Evolutionary conservation across 31 red algal species (phyloP).

Genomic region (Porphyra umbilicalis): DNA sequence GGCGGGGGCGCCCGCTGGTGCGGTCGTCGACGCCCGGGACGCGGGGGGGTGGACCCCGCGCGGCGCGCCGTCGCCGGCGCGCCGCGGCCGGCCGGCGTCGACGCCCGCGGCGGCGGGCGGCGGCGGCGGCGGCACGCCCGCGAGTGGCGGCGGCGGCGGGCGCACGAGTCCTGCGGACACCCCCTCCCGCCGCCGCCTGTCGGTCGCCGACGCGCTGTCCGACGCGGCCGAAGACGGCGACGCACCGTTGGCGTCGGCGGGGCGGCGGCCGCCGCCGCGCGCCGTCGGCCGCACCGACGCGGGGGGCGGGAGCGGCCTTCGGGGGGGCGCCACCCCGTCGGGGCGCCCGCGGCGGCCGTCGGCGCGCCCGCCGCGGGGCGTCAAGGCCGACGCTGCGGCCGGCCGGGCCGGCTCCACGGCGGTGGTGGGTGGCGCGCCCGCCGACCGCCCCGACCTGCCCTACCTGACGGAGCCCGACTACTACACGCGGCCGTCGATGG

Average conservation of each 20-base stretch:
- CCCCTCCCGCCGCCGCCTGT: not conserved
- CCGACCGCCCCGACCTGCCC: constrained; percentile 11
- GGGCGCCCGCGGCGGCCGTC: not conserved
- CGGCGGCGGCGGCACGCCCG: not conserved
- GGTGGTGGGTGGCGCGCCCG: not conserved
- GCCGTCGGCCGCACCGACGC: not conserved
- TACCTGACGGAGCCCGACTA: constrained; percentile 46
- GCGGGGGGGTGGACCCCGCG: not conserved
- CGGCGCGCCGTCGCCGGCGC: not conserved
- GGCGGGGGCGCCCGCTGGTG: not conserved
- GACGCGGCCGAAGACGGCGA: not conserved
- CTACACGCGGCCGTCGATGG: constrained; percentile 54
- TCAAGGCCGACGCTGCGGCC: not conserved
- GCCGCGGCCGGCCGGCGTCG: not conserved
- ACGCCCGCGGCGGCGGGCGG: not conserved
- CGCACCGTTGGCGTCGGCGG: not conserved
- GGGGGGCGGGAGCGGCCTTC: no score
- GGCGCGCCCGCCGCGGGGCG: not conserved
- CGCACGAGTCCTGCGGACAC: no score
- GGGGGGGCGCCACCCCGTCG: not conserved
- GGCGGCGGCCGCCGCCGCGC: not conserved
- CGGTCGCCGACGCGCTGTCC: not conserved
- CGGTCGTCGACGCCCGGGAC: not conserved
- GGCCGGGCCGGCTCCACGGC: not conserved
- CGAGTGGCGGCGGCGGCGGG: not conserved